These are phyloP conservation scores for Leccinum boreale DNA, from an alignment of 768 basidiomycete species.

Conservation along the genomic window DNA sequence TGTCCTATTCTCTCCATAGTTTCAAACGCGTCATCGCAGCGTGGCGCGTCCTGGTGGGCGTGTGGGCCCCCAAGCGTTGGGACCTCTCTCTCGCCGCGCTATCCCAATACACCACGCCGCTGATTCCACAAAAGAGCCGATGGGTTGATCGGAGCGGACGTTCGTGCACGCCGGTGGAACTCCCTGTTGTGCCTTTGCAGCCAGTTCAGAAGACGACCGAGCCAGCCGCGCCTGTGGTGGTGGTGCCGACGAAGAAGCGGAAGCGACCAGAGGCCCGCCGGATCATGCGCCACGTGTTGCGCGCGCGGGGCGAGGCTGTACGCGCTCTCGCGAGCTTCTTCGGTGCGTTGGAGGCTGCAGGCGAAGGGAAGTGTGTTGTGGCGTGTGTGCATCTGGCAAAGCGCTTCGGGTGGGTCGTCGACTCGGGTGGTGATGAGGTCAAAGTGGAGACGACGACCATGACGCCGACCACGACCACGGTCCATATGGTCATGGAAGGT, in stretches of 20 bases:
- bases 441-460: slow-evolving; percentile 17
- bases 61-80: slow-evolving; percentile 86
- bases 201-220: slow-evolving; percentile 23
- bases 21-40: slow-evolving; percentile 85
- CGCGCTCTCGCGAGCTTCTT: slow-evolving; percentile 73
- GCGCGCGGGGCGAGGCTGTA: slow-evolving; percentile 80
- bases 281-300: slow-evolving; percentile 85
- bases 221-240: slow-evolving; percentile 29
- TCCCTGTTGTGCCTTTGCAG: slow-evolving; percentile 7
- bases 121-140: slow-evolving; percentile 61
- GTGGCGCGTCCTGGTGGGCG: slow-evolving; percentile 95
- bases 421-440: slow-evolving; percentile 26
- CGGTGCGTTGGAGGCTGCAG: slow-evolving; percentile 52
- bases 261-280: slow-evolving; percentile 70
- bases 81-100: slow-evolving; percentile 77
- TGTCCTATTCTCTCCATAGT: slow-evolving; percentile 36
- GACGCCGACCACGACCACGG: slow-evolving; percentile 20
- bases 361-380: slow-evolving; percentile 45
- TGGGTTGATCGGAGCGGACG: slow-evolving; percentile 61
- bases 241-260: slow-evolving; percentile 16
- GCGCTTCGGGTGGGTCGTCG: slow-evolving; percentile 34
- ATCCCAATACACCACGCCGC: slow-evolving; percentile 66
- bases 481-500: slow-evolving; percentile 9
- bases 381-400: slow-evolving; percentile 48
- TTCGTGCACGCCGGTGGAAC: slow-evolving; percentile 20